Conservation (phyloP, 1,284 basidiomycete genomes). For the Leccinum subrobustum region DNA sequence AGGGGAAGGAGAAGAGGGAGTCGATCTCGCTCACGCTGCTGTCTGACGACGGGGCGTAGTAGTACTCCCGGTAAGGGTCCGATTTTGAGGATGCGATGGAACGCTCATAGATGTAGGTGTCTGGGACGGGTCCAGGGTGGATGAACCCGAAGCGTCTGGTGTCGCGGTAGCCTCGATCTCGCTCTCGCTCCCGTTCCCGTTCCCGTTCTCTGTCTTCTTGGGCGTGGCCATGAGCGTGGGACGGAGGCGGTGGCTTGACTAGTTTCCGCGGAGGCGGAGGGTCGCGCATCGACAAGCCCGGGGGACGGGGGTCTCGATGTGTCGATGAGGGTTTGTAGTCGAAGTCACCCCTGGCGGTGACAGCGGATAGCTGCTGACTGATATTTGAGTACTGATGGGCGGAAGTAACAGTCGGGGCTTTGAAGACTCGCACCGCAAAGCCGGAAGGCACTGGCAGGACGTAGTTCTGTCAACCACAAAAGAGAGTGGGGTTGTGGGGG, state of each 20-base stretch:
- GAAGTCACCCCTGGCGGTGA: slow-evolving; percentile 41
- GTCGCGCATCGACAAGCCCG: slow-evolving; percentile 21
- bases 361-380: slow-evolving; percentile 32
- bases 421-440: slow-evolving; percentile 52
- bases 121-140: slow-evolving; percentile 42
- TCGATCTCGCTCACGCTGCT: slow-evolving; percentile 39
- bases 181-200: slow-evolving; percentile 9
- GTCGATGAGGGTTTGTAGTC: slow-evolving; percentile 38
- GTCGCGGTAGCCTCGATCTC: slow-evolving; percentile 25
- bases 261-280: slow-evolving; percentile 23
- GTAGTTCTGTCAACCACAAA: slow-evolving; percentile 30
- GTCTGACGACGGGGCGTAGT: slow-evolving; percentile 45
- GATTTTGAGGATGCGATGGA: slow-evolving; percentile 51
- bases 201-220: slow-evolving; percentile 25
- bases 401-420: slow-evolving; percentile 42
- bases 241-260: slow-evolving; percentile 28
- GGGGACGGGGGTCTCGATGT: slow-evolving; percentile 29
- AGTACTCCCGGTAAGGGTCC: slow-evolving; percentile 42
- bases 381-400: slow-evolving; percentile 32
- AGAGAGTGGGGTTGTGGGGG: slow-evolving; percentile 1
- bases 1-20: slow-evolving; percentile 41
- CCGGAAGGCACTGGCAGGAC: slow-evolving; percentile 41
- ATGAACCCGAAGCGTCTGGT: slow-evolving; percentile 38
- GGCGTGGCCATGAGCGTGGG: slow-evolving; percentile 20
- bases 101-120: slow-evolving; percentile 58